Evolutionary conservation across 2,329 filamentous ascomycete species (phyloP), one percentile per base, ranked within the genome.

Genomic region (Aspergillus eucalypticola): DNA sequence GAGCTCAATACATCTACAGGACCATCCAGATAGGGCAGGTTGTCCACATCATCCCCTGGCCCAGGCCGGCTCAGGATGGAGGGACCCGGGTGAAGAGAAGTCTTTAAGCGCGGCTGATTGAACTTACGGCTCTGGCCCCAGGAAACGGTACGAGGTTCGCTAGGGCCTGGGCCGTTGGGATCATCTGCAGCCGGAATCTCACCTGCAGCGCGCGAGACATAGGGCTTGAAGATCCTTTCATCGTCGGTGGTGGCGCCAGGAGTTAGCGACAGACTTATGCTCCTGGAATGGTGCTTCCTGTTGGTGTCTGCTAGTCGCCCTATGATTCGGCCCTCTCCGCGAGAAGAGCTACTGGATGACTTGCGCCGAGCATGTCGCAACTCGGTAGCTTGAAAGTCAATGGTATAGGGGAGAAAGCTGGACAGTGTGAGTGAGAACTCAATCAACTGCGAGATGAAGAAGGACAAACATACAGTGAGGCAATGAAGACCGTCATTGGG

Each of bases 91-190:
- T 90, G 86, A 27, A 88, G 87, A 66, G 86, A 88, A 54, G 90
- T 90, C 64, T 88, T 86, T 8, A 91, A 92, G 66, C 83, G 86
- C 32, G 93, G 93, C 77, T 96, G 92, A 73, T 92, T 91, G 67
- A 86, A 84, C 19, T 86, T 84, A 17, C 83, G 82, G 35, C 79
- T 79, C 50, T 73, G 76, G 52, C 91, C 91, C 92, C 91, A 96
- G 56, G 86, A 85, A n/a, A 90, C 86, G 3, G 89, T 85, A 66
- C 89, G 85, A 29, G 89, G 86, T 69, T 96, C 91, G 63, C 85
- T 88, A 27, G 70, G 71, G n/a, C 71, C 67, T 10, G 72, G 71
- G 1, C 65, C 70, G 6, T 68, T 67, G 35, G 73, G 70, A 23
- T 70, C 71, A 61, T 75, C 71, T 29, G 69, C 66, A 8, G 56